These are phyloP conservation scores for Trametes cinnabarina DNA, from an alignment of 768 basidiomycete species.

Conservation along the genomic window DNA sequence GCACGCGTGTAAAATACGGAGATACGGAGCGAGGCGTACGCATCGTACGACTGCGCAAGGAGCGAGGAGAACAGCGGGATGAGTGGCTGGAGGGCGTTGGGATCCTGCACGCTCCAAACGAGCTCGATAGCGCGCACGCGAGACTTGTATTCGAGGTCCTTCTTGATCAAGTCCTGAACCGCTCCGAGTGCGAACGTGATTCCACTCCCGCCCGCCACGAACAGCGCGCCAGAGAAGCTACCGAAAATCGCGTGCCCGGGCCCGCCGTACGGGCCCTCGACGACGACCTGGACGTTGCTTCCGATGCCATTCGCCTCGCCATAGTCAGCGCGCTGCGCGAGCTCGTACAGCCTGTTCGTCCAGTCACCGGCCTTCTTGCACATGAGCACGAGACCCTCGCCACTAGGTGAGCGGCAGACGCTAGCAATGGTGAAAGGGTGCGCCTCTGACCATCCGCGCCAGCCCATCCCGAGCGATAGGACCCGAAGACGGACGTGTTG, in stretches of 20 bases:
- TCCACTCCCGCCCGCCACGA: conserved; percentile 61
- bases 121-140: conserved; percentile 48
- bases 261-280: conserved; percentile 59
- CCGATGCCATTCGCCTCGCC: conserved; percentile 30
- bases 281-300: conserved; percentile 37
- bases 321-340: conserved; percentile 37
- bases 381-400: conserved; percentile 48
- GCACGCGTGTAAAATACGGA: conserved; percentile 47
- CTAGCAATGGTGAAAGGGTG: conserved; percentile 40
- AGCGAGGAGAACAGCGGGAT: conserved; percentile 38
- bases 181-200: conserved; percentile 54
- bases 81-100: conserved; percentile 38
- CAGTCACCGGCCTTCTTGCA: conserved; percentile 51
- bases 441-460: conserved; percentile 39
- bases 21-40: conserved; percentile 35
- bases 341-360: conserved; percentile 43
- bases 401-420: conserved; percentile 27
- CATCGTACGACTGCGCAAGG: conserved; percentile 31
- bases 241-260: conserved; percentile 45
- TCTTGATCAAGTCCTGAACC: conserved; percentile 52
- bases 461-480: conserved; percentile 39
- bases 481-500: conserved; percentile 58
- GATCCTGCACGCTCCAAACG: conserved; percentile 52
- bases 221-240: conserved; percentile 51
- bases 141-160: conserved; percentile 34